Evolutionary conservation across 2,329 filamentous ascomycete species (phyloP), one percentile per base, ranked within the genome.

Genomic region (Chrysoporthe cubensis): DNA sequence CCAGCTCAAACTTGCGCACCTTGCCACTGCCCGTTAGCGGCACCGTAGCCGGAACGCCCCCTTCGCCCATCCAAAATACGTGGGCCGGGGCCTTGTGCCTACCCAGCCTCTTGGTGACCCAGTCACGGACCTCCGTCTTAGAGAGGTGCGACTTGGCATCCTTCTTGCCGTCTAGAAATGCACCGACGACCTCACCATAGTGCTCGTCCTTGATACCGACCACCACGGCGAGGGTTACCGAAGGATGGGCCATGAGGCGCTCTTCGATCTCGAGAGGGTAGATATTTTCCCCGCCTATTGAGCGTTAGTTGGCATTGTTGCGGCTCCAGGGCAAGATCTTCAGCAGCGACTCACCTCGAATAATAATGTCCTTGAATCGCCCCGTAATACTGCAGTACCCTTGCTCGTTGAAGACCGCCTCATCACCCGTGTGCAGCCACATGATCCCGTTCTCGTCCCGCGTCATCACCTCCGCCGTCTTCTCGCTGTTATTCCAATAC

Each of bases 281-380:
- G 75, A 84, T 87, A 77, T 93, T 93, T 77, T 92, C 90, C 60
- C 90, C 90, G 65, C 90, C 88, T 85, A 61, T 16, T 54, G 1
- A 5, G 11, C 14, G 16, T 21, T 2, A 34, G 66, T 68, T 44
- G 64, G 56, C 16, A 8, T 13, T 56, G n/a, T 40, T 26, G 21
- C 50, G 32, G 54, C 42, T n/a, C 13, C 26, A n/a, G 18, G 26
- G 16, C 5, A 21, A 11, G 9, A 32, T 26, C 8, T 40, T 40
- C 46, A 14, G 46, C 46, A n/a, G 56, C 13, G 40, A 66, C 80
- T 64, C 73, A 83, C 88, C 91, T 73, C 91, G 82, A 69, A 93
- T 93, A 67, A 93, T 92, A 46, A 93, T 92, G 68, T 94, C 91
- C 79, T 93, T 93, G 79, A 92, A 92, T 26, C 91, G 82, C 0